Evolutionary conservation across 2,329 filamentous ascomycete genomes (phyloP), one percentile per base, ranked within the genome.

Genomic region (Raffaelea deltoideospora): DNA sequence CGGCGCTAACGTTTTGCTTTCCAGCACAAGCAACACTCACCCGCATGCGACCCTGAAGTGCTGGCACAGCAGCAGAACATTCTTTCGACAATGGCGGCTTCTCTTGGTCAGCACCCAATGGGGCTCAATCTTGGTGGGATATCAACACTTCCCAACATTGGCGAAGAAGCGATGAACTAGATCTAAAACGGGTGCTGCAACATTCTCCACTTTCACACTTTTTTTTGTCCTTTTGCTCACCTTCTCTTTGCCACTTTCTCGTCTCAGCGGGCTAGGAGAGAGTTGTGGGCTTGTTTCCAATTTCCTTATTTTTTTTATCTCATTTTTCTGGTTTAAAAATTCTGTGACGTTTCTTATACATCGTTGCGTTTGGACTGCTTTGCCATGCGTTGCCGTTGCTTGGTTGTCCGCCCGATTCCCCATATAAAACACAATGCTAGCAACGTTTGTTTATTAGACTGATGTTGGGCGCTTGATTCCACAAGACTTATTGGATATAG

Each of bases 21-120:
- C 47, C 42, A 77, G 72, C 73, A 78, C 61, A 84, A 83, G 57
- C 74, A 78, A 44, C 80, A 95, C 56, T 90, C 85, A 11, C 79
- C 85, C 19, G 80, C 81, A 37, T 95, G 87, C 63, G 92, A 93
- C 51, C 85, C 86, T 1, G 86, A 94, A 43, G 73, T 72, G 38
- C 64, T 71, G 45, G 59, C 51, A 5, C 54, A 57, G 35, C 55
- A 57, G 33, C 55, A 57, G 36, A 57, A 51, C 21, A 43, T 55
- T 7, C 41, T 57, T 20, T 51, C 54, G 5, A 50, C 50, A 6
- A 52, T 57, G 43, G 52, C 54, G 18, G 50, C 48, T 10, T 43
- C 48, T 9, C 45, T 48, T 8, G 45, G 48, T 17, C 48, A 48
- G 34, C 51, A 50, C 31, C 45, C 45, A 3, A 44, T 53, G 38